Evolutionary conservation across 495 filamentous ascomycete species (phyloP), one percentile per base, ranked within the genome.

Genomic region (Tirmania nivea): DNA sequence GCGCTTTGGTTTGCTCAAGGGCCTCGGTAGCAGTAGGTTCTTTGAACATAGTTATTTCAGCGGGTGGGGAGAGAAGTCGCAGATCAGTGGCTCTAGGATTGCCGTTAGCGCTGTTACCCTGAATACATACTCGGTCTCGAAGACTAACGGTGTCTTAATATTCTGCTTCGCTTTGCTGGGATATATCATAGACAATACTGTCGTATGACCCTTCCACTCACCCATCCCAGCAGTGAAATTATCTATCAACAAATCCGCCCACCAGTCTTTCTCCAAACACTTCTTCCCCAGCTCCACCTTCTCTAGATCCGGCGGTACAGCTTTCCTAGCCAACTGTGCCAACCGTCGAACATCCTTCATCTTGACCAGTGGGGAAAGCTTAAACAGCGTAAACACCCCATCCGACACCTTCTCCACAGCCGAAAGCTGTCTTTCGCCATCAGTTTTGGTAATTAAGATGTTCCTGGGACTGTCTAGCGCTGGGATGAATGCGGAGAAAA

Each of bases 1-100:
- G 85, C 31, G 69, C 73, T 54, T 78, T 70, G 60, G 88, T 75
- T 54, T 73, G 80, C 48, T 79, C 75, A 54, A 84, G 74, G 7
- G 83, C 74, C 36, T 45, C 39, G 14, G 39, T 19, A 4, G 39
- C 4, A 3, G 39, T 45, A 8, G 39, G 39, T 6, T 45, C 39
- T 19, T 19, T 14, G 3, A 45, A 45, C 9, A 14, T 8, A 4
- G 9, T 19, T 14, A 45, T 45, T 19, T 45, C 39, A 8, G 39
- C 39, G 17, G 39, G 39, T 14, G 39, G 39, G 12, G 39, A 45
- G 12, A 45, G 17, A 14, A 45, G 39, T 19, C 39, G 39, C 3
- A 45, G 14, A 0, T 45, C 39, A 14, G 25, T 5, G 25, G 25
- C 25, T 31, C 25, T 31, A 31, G 2, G 25, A 31, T 31, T 25